Conservation (phyloP, 2,329 filamentous ascomycete species). For the Fusarium nisikadoi region DNA sequence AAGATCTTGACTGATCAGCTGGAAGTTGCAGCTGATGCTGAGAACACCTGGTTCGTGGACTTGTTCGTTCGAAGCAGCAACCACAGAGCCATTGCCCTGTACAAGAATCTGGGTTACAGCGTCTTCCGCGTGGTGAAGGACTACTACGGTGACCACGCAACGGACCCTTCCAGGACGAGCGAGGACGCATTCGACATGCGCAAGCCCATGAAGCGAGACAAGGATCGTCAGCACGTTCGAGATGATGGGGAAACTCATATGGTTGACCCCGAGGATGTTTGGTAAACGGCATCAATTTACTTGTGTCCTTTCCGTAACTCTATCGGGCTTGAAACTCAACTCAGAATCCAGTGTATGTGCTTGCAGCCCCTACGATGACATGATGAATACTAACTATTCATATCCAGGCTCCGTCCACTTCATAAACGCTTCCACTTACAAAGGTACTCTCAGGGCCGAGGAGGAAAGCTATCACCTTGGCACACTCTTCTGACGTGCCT, state of each 20-base stretch:
- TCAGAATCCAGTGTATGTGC: background rate
- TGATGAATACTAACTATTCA: constrained; percentile 18
- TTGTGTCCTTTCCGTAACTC: constrained; percentile 1
- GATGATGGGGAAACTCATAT: constrained; percentile 81
- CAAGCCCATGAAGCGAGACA: constrained; percentile 86
- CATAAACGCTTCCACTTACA: constrained; percentile 54
- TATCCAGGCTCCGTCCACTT: constrained; percentile 58
- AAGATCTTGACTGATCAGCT: constrained; percentile 83
- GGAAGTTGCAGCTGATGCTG: constrained; percentile 82
- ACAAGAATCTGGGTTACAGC: constrained; percentile 90
- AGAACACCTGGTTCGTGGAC: constrained; percentile 94
- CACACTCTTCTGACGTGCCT: constrained; percentile 55
- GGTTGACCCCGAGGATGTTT: constrained; percentile 88
- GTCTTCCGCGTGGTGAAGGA: constrained; percentile 89
- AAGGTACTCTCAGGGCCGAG: constrained; percentile 51
- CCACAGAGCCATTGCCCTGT: constrained; percentile 85
- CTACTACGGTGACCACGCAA: constrained; percentile 90
- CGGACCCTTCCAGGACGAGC: constrained; percentile 67
- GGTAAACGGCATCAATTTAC: constrained; percentile 57
- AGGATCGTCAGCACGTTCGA: constrained; percentile 78
- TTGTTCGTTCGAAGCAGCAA: constrained; percentile 93
- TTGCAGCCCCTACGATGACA: background rate
- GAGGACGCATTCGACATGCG: constrained; percentile 98
- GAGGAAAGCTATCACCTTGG: constrained; percentile 50
- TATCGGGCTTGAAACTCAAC: constrained; percentile 56